Percentiles rank a stretch among this genome's conserved stretches.
phyloP scores from a whole-genome alignment of 2,329 filamentous ascomycete genomes.

The Domatiomyces catenatus region DNA sequence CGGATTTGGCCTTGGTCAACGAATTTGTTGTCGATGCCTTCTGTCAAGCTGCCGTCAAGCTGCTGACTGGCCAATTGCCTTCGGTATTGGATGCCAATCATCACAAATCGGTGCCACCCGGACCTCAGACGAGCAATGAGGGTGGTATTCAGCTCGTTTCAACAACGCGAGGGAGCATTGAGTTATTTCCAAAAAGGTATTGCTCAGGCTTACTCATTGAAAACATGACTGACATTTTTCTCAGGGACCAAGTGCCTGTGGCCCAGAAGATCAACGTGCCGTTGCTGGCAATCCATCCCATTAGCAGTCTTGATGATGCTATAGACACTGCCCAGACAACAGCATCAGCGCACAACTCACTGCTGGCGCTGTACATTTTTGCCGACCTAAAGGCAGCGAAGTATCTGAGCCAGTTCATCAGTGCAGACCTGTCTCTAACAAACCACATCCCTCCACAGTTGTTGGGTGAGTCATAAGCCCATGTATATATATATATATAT shows the following conservation, averaged over 20 bases:
- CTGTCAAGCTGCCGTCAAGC: constrained; percentile 31
- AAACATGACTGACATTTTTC: neutral
- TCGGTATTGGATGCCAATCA: constrained; percentile 14
- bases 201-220: neutral
- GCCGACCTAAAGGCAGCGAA: constrained; percentile 36
- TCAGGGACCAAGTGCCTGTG: constrained; percentile 13
- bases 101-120: constrained; percentile 20
- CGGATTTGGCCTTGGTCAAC: constrained; percentile 49
- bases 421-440: constrained; percentile 35
- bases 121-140: constrained; percentile 11
- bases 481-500: too few species aligned
- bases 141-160: constrained; percentile 16
- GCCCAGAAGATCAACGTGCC: constrained; percentile 28
- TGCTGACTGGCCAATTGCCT: constrained; percentile 1
- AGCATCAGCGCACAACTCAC: constrained; percentile 11
- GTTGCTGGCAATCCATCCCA: constrained; percentile 31
- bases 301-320: constrained; percentile 39
- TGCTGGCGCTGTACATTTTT: constrained; percentile 40
- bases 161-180: constrained; percentile 19
- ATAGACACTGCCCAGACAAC: constrained; percentile 32
- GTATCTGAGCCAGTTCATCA: constrained; percentile 44
- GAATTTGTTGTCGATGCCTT: constrained; percentile 45
- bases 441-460: constrained; percentile 44
- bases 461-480: constrained; percentile 30
- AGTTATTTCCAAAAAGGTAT: constrained; percentile 20